Percentiles rank a stretch among this genome's conserved stretches.
Evolutionary conservation across 805 yeast genomes (phyloP).

Genomic region (Saccharomycopsis microspora): DNA sequence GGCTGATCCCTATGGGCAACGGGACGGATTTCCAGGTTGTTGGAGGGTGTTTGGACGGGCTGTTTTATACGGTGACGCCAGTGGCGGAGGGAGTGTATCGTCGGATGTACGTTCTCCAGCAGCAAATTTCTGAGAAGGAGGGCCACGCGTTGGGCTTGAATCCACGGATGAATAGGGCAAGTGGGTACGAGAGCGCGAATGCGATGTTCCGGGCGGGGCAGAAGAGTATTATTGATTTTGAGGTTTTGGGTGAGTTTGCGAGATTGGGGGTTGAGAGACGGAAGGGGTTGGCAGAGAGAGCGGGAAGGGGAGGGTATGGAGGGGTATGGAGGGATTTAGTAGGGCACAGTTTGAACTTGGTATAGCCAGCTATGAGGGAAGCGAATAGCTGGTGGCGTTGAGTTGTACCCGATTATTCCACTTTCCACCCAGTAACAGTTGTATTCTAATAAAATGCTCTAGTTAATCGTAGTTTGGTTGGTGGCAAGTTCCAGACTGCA

Average conservation of each 20-base stretch:
- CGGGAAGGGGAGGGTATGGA: slow-evolving; percentile 43
- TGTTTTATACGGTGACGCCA: slow-evolving; percentile 63
- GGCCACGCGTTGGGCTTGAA: slow-evolving; percentile 69
- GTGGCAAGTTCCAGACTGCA: too few species aligned
- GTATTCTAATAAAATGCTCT: too few species aligned
- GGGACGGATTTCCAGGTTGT: slow-evolving; percentile 28
- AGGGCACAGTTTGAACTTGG: slow-evolving; percentile 21
- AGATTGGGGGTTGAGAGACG: slow-evolving; percentile 47
- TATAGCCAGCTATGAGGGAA: not conserved
- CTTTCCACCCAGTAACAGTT: too few species aligned
- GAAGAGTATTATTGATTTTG: slow-evolving; percentile 58
- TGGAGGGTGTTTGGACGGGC: slow-evolving; percentile 74
- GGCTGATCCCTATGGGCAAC: slow-evolving; percentile 27
- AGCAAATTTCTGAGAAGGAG: slow-evolving; percentile 73
- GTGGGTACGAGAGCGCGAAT: not conserved
- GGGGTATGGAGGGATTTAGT: slow-evolving; percentile 63
- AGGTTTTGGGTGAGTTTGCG: slow-evolving; percentile 41
- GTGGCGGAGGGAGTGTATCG: slow-evolving; percentile 66
- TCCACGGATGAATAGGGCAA: slow-evolving; percentile 49
- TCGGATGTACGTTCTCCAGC: slow-evolving; percentile 75
- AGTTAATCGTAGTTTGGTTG: too few species aligned
- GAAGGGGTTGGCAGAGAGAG: slow-evolving; percentile 40
- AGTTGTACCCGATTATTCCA: too few species aligned
- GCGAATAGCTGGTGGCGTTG: too few species aligned
- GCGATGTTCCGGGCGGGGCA: slow-evolving; percentile 16